Conservation (phyloP, 163 green algal species). For the Chlamydomonas reinhardtii region DNA sequence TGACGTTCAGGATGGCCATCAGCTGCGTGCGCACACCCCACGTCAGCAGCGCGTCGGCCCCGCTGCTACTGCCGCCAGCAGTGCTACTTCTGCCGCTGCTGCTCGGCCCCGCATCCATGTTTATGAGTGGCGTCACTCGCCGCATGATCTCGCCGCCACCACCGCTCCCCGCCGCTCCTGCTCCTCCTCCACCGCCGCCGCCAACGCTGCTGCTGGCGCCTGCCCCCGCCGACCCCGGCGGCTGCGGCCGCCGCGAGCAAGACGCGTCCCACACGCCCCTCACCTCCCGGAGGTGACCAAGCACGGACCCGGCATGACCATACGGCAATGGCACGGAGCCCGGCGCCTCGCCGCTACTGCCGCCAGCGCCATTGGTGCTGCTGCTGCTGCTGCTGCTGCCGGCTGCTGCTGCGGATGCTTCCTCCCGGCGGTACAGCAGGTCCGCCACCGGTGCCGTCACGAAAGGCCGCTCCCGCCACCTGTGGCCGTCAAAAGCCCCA, state of each 20-base stretch:
- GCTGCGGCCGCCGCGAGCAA: no score
- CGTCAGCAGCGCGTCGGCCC: slow-evolving; percentile 34
- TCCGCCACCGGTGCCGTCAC: slow-evolving; percentile 85
- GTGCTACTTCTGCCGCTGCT: not conserved
- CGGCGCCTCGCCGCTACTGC: not conserved
- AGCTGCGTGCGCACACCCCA: slow-evolving; percentile 73
- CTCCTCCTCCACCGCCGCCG: not conserved
- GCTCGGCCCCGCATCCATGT: not conserved
- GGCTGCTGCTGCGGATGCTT: not conserved
- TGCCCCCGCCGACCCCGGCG: not conserved
- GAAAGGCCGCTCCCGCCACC: slow-evolving; percentile 90
- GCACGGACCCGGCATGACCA: not conserved
- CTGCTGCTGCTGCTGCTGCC: slow-evolving; percentile 11
- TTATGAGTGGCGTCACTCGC: slow-evolving; percentile 45
- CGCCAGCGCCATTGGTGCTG: no score
- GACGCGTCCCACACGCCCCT: not conserved
- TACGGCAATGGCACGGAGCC: not conserved
- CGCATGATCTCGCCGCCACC: slow-evolving; percentile 49
- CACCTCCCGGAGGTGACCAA: slow-evolving; percentile 4
- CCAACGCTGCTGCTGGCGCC: not conserved
- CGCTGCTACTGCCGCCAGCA: not conserved
- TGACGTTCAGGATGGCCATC: slow-evolving; percentile 98
- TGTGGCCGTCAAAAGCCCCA: slow-evolving; percentile 1
- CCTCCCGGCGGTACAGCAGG: slow-evolving; percentile 60
- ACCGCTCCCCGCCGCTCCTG: not conserved